Evolutionary conservation across 768 basidiomycete species (phyloP), one percentile per base, ranked within the genome.

Genomic region (Infundibulicybe gibba): DNA sequence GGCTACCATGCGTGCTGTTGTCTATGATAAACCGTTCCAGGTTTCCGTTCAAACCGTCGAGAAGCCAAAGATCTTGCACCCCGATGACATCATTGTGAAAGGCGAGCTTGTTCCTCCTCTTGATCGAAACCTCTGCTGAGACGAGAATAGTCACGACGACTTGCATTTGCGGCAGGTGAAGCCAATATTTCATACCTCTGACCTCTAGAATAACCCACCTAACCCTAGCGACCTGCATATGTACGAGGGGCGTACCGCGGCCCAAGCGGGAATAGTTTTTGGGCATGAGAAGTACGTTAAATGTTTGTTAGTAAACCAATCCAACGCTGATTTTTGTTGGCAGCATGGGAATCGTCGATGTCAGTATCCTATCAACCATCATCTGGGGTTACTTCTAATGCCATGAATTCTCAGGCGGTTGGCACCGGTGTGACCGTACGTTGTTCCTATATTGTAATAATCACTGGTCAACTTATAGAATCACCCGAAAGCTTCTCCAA

Each of bases 171-270:
- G 76, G 76, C 49, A 77, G 75, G 74, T 72, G 45, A 19, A 42
- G n/a, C 15, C 15, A 12, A 1, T 13, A 15, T 14, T 31, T 5
- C 3, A 12, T 45, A 6, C 16, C 39, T 31, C 8, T 17, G 13
- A 4, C 30, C 12, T 17, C 40, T 14, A 8, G 9, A 10, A 21
- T 30, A 15, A 32, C 19, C 15, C 32, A 15, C 13, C 39, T 42
- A 17, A 35, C 25, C 12, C 2, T 48, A 77, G 75, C 41, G 77
- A 79, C 49, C 54, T 79, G 45, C 77, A 79, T 52, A 77, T 79
- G 77, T 79, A 79, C 53, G 76, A 79, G 60, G 77, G 77, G 12
- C 74, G 77, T 46, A 77, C 76, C 2, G 72, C 66, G 10, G 77
- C 76, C 2, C 49, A 76, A 51, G 45, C 72, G 25, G 76, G 75